A percentile compares a stretch with the other conserved stretches of the same genome.
phyloP scores from a whole-genome alignment of 2,329 filamentous ascomycete genomes.

The Fusarium domesticum region DNA sequence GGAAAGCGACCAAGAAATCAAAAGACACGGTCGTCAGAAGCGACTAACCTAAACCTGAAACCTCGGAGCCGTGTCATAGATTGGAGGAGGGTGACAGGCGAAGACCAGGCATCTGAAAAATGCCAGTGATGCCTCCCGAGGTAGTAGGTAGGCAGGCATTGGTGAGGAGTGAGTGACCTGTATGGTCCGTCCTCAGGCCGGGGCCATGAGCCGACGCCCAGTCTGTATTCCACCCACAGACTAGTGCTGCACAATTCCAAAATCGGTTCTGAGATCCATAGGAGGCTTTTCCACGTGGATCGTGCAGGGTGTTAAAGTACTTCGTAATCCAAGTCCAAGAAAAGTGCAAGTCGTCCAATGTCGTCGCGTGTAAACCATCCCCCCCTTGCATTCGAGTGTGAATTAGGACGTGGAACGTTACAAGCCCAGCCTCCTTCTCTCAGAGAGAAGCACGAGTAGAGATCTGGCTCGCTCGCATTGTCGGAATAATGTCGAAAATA shows the following conservation, averaged over 20 bases:
- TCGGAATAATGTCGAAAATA: not conserved
- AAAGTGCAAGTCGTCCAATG: slow-evolving; percentile 26
- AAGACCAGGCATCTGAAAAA: slow-evolving; percentile 8
- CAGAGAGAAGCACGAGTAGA: not conserved
- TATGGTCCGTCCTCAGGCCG: slow-evolving; percentile 12
- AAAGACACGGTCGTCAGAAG: too few relatives aligned
- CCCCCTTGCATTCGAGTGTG: slow-evolving; percentile 5
- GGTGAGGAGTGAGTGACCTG: slow-evolving; percentile 11
- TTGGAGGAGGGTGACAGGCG: slow-evolving; percentile 14
- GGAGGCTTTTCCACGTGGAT: slow-evolving; percentile 32
- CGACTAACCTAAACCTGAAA: slow-evolving; percentile 11
- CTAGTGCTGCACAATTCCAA: slow-evolving; percentile 30
- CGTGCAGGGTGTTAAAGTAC: slow-evolving; percentile 26
- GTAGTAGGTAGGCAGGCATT: slow-evolving; percentile 6
- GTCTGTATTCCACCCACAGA: not conserved
- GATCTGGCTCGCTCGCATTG: not conserved
- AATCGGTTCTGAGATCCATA: slow-evolving; percentile 20
- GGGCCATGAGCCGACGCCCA: not conserved
- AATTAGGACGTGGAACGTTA: slow-evolving; percentile 9
- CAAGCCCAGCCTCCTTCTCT: not conserved
- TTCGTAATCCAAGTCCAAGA: slow-evolving; percentile 23
- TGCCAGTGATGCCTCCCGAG: slow-evolving; percentile 10
- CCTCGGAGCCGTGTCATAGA: slow-evolving; percentile 9
- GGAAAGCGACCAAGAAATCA: not conserved
- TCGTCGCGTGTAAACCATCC: slow-evolving; percentile 17